Evolutionary conservation across 202 grass and related monocot species (phyloP).

Genomic region (Carex sylvatica): DNA sequence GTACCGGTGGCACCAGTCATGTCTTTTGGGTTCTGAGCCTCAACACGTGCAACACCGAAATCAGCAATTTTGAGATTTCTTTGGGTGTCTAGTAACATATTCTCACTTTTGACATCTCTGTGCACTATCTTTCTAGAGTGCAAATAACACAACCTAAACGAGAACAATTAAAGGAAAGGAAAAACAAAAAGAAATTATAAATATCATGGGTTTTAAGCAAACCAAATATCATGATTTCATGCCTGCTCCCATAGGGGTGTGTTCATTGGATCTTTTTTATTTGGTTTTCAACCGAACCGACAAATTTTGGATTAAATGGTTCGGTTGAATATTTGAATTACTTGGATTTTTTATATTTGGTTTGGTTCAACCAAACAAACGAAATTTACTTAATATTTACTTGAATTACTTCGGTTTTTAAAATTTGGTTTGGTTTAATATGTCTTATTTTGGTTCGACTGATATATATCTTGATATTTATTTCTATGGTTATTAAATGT

Average conservation of each 20-base stretch:
- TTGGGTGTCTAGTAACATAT: conserved; percentile 66
- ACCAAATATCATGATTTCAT: neutral
- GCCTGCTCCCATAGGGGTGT: neutral
- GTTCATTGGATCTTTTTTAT: too few relatives aligned
- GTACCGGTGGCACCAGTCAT: conserved; percentile 87
- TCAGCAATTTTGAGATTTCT: conserved; percentile 81
- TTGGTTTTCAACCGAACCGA: too few relatives aligned
- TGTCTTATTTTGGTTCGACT: too few relatives aligned
- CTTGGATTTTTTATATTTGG: too few relatives aligned
- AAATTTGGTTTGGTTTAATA: too few relatives aligned
- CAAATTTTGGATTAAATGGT: too few relatives aligned
- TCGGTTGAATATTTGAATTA: too few relatives aligned
- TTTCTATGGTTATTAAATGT: too few relatives aligned
- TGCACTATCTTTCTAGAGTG: conserved; percentile 78
- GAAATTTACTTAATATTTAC: too few relatives aligned
- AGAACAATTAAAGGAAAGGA: neutral
- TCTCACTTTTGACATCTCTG: conserved; percentile 79
- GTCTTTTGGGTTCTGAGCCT: conserved; percentile 76
- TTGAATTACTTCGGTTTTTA: too few relatives aligned
- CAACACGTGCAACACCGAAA: conserved; percentile 84
- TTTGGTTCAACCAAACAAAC: too few relatives aligned
- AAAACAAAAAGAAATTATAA: neutral
- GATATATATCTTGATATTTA: too few relatives aligned
- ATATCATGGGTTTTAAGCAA: neutral
- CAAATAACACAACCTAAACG: conserved; percentile 64